Base-by-base conservation (phyloP, 257 asterid species). In the Nicotiana benthamiana region DNA sequence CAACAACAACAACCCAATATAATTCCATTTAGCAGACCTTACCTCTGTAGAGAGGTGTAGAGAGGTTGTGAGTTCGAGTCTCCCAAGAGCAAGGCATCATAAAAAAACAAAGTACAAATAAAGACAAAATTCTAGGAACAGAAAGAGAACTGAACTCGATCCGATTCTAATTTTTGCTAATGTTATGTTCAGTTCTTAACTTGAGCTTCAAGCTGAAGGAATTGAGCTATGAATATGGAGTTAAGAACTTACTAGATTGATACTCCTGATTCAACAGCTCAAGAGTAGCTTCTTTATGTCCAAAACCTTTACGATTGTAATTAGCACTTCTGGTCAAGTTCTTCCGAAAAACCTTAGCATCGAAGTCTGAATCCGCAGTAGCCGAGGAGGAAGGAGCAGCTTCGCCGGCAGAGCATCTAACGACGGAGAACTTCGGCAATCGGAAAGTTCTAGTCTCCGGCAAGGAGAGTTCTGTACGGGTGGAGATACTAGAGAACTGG, bases 251-350 rank as follows among this genome's bases (percentile, higher is more conserved):
- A 94, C 99, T 96, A 13, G 99, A 7, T 40, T 40, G 92, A 57
- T 83, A 96, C 92, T 95, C 94, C 16, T 87, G 91, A 83, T 86
- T 91, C 94, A 96, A 89, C 79, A 85, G 92, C 83, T 93, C 93
- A 22, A 90, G 92, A 64, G 97, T 96, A 68, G 89, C 97, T 80
- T 83, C 85, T 56, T 92, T 93, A 63, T 86, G 90, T 15, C 99
- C 99, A 84, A 96, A 96, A 9, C 99, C 99, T 86, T 82, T 91
- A 79, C 97, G 96, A 70, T 96, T 96, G 83, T 91, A 96, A 85
- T 93, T 92, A 86, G 91, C 63, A 83, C 99, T 96, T 88, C 99
- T 89, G 24, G 97, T 88, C 93, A 96, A 84, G 90, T 92, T 89
- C 83, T 89, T 91, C 82, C 99, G 88, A 75, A 95, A 93, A 68